A percentile compares a stretch with the other conserved stretches of the same genome.
These are phyloP conservation scores for Sugiyamaella valdiviana DNA, from an alignment of 805 yeast genomes.

Conservation along the genomic window DNA sequence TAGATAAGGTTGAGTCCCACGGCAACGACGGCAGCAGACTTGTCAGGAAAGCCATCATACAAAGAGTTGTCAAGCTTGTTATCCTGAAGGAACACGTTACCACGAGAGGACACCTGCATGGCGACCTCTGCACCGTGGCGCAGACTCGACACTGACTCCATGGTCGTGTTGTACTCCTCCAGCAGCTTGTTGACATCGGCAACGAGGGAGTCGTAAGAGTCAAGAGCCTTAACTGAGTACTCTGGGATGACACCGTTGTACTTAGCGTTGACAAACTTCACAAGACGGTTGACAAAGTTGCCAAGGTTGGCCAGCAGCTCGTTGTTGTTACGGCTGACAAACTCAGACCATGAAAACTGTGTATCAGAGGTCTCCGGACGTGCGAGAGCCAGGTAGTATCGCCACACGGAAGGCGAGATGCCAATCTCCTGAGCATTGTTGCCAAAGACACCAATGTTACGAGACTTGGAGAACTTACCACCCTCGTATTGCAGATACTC, in stretches of 20 bases:
- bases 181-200: slow-evolving; percentile 60
- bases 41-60: slow-evolving; percentile 66
- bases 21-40: slow-evolving; percentile 87
- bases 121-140: slow-evolving; percentile 89
- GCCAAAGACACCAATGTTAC: slow-evolving; percentile 97
- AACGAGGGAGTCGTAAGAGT: slow-evolving; percentile 35
- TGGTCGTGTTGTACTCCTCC: slow-evolving; percentile 53
- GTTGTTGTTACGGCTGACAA: slow-evolving; percentile 86
- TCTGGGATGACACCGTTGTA: slow-evolving; percentile 85
- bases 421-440: slow-evolving; percentile 95
- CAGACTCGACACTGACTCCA: slow-evolving; percentile 67
- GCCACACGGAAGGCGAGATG: slow-evolving; percentile 88
- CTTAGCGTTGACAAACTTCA: slow-evolving; percentile 83
- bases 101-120: slow-evolving; percentile 86
- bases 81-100: slow-evolving; percentile 93
- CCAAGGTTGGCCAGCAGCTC: slow-evolving; percentile 95
- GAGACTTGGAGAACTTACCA: slow-evolving; percentile 96
- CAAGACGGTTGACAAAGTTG: slow-evolving; percentile 89
- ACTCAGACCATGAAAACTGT: slow-evolving; percentile 95
- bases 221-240: slow-evolving; percentile 43
- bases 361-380: slow-evolving; percentile 96
- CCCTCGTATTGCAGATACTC: slow-evolving; percentile 97
- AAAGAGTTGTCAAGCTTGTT: slow-evolving; percentile 88
- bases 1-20: slow-evolving; percentile 85
- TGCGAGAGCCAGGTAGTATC: slow-evolving; percentile 86